Conservation (phyloP, 257 asterid species). For the Craterostigma plantagineum region DNA sequence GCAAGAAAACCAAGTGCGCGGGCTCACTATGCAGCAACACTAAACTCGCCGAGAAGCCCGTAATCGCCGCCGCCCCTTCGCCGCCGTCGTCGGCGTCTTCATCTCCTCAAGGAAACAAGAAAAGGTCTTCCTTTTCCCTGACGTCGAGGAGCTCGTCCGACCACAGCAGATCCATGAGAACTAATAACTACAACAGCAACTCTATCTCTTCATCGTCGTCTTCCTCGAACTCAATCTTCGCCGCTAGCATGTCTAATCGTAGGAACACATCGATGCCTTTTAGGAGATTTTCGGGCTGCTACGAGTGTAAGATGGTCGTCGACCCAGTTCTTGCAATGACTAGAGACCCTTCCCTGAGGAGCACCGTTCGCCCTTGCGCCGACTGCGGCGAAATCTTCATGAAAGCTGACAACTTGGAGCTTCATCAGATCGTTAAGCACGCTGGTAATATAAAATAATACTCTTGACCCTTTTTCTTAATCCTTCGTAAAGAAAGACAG, state of each 20-base stretch:
- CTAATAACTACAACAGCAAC: no score
- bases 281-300: constrained; percentile 65
- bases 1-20: constrained; percentile 57
- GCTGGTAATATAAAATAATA: constrained; percentile 82
- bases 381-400: constrained; percentile 61
- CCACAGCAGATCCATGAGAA: constrained; percentile 24
- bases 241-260: constrained; percentile 3
- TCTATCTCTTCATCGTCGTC: constrained; percentile 11
- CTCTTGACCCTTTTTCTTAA: no score
- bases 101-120: constrained; percentile 20
- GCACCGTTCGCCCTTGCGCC: constrained; percentile 36
- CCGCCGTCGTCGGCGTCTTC: constrained; percentile 9
- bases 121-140: constrained; percentile 6
- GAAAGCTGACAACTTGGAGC: constrained; percentile 59
- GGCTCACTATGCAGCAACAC: constrained; percentile 83
- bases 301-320: constrained; percentile 79
- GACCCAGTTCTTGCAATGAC: constrained; percentile 71
- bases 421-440: constrained; percentile 72
- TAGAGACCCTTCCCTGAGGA: constrained; percentile 59
- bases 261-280: constrained; percentile 63
- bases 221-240: constrained; percentile 12
- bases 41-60: constrained; percentile 60
- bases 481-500: not conserved
- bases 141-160: constrained; percentile 11
- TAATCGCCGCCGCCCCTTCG: constrained; percentile 3